Evolutionary conservation across 768 basidiomycete genomes (phyloP), one percentile per base, ranked within the genome.

Genomic region (Phylloporus sp.): DNA sequence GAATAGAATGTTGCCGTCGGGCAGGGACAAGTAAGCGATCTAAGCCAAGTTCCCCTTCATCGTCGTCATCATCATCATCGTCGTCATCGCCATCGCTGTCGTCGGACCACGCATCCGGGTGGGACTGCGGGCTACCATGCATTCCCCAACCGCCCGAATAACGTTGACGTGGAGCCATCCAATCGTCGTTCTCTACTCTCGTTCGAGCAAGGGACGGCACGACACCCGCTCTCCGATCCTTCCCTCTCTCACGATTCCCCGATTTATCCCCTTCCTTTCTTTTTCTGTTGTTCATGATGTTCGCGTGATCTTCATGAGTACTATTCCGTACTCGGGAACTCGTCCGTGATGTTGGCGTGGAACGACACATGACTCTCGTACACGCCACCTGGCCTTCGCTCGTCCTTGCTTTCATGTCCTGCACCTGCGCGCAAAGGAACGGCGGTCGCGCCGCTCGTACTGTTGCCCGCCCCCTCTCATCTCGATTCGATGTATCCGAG

Each of bases 1-100:
- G 79, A 55, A 89, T 88, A 16, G 86, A 88, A 53, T 82, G 77
- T 61, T 90, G 87, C 24, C 87, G 74, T 63, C 82, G 86, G 18
- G 88, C 77, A 8, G 81, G 85, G 24, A 86, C 80, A 31, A 90
- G 79, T 49, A 89, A 75, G 24, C 77, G 76, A 15, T 85, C 82
- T 35, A 89, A 73, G 60, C 82, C 78, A 41, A 88, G 70, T 60
- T 88, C 87, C 15, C 73, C 76, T 35, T 79, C 80, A 8, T 78
- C 77, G 4, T 73, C 73, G 1, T 76, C 76, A 4, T 73, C 62
- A 5, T 76, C 75, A 0, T 76, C 76, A 4, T 73, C 62, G 5
- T 76, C 75, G 12, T 71, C 72, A 9, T 69, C 69, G 2, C 70
- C 70, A 40, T 65, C 68, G 24, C 65, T 62, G 18, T 64, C 62